Percentiles rank a stretch among this genome's conserved stretches.
Evolutionary conservation across 2,329 filamentous ascomycete species (phyloP).

Genomic region (Biscogniauxia mediterranea): DNA sequence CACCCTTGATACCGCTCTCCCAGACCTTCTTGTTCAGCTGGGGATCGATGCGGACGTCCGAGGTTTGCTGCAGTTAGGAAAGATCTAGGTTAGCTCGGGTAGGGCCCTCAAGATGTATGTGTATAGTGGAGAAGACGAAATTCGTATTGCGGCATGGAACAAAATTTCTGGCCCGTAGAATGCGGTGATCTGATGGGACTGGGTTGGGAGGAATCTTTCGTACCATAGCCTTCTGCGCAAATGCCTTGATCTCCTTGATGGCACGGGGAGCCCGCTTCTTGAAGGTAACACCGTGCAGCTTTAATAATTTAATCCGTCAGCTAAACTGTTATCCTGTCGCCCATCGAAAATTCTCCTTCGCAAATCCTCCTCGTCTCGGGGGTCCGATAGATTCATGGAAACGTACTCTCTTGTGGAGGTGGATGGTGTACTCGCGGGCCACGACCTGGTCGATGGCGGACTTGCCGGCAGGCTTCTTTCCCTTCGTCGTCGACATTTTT

Average conservation of each 20-base stretch:
- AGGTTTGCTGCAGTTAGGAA: constrained; percentile 68
- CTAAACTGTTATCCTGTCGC: constrained; percentile 16
- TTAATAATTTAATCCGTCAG: constrained; percentile 37
- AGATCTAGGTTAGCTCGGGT: constrained; percentile 21
- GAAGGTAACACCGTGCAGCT: constrained; percentile 97
- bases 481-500: constrained; percentile 61
- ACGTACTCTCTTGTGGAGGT: constrained; percentile 99
- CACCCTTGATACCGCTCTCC: constrained; percentile 98
- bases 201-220: constrained; percentile 37
- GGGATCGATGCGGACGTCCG: constrained; percentile 96
- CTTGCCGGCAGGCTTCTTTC: constrained; percentile 70
- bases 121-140: not conserved
- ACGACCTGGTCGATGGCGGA: constrained; percentile 99
- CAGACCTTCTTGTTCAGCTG: constrained; percentile 99
- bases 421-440: constrained; percentile 99
- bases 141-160: not conserved
- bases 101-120: not conserved
- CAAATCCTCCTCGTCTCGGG: not conserved
- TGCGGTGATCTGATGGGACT: not conserved
- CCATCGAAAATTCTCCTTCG: constrained; percentile 6
- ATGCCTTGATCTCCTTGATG: constrained; percentile 99
- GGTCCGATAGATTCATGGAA: not conserved
- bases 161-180: not conserved
- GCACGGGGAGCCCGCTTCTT: constrained; percentile 99
- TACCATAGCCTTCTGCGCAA: constrained; percentile 96